phyloP scores from a whole-genome alignment of 2,329 filamentous ascomycete species.

The Verticillium nonalfalfae region DNA sequence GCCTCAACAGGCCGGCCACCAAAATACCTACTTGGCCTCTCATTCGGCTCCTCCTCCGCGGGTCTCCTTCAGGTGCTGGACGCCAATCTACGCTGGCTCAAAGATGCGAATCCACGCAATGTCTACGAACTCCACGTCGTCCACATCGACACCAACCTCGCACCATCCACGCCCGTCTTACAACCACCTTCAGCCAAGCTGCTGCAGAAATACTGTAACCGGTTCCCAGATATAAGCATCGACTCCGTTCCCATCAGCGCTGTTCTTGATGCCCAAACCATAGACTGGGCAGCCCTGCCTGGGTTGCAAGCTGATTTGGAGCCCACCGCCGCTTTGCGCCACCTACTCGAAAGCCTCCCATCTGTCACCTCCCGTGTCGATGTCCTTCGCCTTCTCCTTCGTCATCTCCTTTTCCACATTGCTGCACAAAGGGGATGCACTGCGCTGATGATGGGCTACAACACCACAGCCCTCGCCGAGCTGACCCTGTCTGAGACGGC shows the following conservation, averaged over 20 bases:
- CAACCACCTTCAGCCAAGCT: slow-evolving; percentile 33
- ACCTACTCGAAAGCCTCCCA: slow-evolving; percentile 54
- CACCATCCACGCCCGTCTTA: slow-evolving; percentile 1
- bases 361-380: slow-evolving; percentile 74
- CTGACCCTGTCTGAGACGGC: slow-evolving; percentile 81
- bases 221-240: slow-evolving; percentile 63
- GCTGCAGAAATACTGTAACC: slow-evolving; percentile 44
- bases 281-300: slow-evolving; percentile 48
- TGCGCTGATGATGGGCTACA: slow-evolving; percentile 75
- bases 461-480: slow-evolving; percentile 81
- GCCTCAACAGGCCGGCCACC: slow-evolving; percentile 24
- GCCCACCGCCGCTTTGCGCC: slow-evolving; percentile 38
- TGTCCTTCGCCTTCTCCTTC: slow-evolving; percentile 62
- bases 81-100: slow-evolving; percentile 60
- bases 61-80: slow-evolving; percentile 71
- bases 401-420: slow-evolving; percentile 61
- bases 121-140: slow-evolving; percentile 63
- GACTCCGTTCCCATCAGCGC: slow-evolving; percentile 56
- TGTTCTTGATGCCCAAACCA: slow-evolving; percentile 43
- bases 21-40: slow-evolving; percentile 69
- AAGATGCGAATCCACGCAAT: slow-evolving; percentile 54
- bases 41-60: slow-evolving; percentile 75
- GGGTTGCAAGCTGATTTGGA: slow-evolving; percentile 12
- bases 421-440: slow-evolving; percentile 57
- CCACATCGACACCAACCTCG: slow-evolving; percentile 42